A percentile compares a stretch with the other conserved stretches of the same genome.
Conservation (phyloP, 2,329 filamentous ascomycete genomes). For the Colletotrichum orchidophilum region DNA sequence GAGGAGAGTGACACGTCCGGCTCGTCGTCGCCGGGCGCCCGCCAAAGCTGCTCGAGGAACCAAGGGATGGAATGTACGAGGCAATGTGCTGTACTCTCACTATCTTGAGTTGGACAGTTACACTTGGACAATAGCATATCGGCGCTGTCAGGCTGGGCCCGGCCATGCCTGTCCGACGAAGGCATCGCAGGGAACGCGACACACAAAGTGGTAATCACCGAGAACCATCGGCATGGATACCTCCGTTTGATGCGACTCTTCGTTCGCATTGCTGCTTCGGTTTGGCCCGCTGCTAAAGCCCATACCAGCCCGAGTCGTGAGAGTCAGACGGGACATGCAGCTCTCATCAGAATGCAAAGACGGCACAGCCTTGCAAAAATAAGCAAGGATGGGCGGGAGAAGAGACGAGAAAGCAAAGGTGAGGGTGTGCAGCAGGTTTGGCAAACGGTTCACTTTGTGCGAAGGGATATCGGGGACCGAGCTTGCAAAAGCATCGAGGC, state of each 20-base stretch:
- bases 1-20: slow-evolving; percentile 17
- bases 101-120: not conserved
- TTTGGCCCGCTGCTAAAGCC: slow-evolving; percentile 12
- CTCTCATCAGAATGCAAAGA: slow-evolving; percentile 13
- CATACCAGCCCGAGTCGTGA: not conserved
- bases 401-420: not conserved
- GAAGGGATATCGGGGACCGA: not conserved
- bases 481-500: slow-evolving; percentile 1
- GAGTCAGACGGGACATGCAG: slow-evolving; percentile 5
- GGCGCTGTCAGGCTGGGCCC: slow-evolving; percentile 21
- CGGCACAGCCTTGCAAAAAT: slow-evolving; percentile 27
- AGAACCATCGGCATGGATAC: not conserved
- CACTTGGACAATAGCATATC: not conserved
- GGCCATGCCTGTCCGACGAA: slow-evolving; percentile 11
- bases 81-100: slow-evolving; percentile 4
- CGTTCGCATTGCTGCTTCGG: slow-evolving; percentile 2
- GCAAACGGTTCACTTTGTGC: slow-evolving; percentile 7
- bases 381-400: slow-evolving; percentile 20
- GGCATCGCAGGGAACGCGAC: slow-evolving; percentile 25
- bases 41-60: slow-evolving; percentile 7
- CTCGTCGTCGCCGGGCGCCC: slow-evolving; percentile 16
- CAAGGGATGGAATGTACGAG: slow-evolving; percentile 28
- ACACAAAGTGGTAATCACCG: slow-evolving; percentile 1
- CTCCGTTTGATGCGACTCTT: slow-evolving; percentile 7
- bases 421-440: not conserved